Evolutionary conservation across 177 flowering plant species (phyloP).

Genomic region (Vitis hybrid): DNA sequence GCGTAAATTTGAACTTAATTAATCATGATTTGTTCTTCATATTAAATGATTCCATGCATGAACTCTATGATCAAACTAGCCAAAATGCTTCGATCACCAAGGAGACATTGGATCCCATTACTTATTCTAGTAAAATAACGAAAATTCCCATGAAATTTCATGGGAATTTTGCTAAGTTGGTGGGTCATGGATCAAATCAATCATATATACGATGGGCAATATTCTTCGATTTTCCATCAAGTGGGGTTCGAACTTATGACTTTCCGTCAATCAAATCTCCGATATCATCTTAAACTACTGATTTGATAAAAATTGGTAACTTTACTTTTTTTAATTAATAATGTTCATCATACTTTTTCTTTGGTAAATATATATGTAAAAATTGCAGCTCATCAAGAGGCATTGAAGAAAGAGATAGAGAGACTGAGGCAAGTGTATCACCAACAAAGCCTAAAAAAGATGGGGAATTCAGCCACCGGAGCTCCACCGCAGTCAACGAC

Average conservation of each 20-base stretch:
- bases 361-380: background rate
- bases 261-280: no score
- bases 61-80: background rate
- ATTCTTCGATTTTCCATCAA: no score
- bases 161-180: no score
- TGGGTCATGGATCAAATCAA: no score
- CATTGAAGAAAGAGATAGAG: conserved; percentile 62
- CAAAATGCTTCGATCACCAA: no score
- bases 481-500: background rate
- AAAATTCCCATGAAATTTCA: background rate
- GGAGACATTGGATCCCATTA: no score
- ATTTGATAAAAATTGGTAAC: background rate
- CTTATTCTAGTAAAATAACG: no score
- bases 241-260: no score
- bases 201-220: no score
- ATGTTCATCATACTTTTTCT: background rate
- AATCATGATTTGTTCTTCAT: background rate
- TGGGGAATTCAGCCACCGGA: conserved; percentile 9
- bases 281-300: background rate
- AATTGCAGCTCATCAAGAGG: conserved; percentile 59
- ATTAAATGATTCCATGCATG: background rate
- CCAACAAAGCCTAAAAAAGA: conserved; percentile 44
- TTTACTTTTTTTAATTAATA: background rate
- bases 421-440: conserved; percentile 50
- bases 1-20: background rate